phyloP scores from a whole-genome alignment of 768 basidiomycete species.

The Phanerochaete carnosa region DNA sequence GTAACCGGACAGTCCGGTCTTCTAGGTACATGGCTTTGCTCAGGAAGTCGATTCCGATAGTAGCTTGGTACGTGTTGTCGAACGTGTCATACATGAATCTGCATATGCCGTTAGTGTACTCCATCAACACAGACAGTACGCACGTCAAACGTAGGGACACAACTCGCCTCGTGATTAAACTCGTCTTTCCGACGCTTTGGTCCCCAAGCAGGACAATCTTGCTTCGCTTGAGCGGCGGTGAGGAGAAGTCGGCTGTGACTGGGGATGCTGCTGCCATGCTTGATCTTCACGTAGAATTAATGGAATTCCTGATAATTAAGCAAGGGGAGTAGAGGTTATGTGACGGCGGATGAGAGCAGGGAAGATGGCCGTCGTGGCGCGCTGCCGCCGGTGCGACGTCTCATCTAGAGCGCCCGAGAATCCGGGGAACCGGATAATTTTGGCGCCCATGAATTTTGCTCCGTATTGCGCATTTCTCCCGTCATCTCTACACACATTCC shows the following conservation, averaged over 20 bases:
- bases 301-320: neutral
- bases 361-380: neutral
- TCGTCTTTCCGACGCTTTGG: slow-evolving; percentile 98
- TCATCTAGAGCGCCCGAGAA: neutral
- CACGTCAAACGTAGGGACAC: neutral
- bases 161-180: slow-evolving; percentile 88
- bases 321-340: neutral
- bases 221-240: slow-evolving; percentile 88
- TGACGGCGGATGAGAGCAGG: neutral
- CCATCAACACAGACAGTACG: neutral
- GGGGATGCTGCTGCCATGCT: slow-evolving; percentile 48
- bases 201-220: slow-evolving; percentile 96
- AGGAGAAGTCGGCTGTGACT: slow-evolving; percentile 78
- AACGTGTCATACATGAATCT: slow-evolving; percentile 99
- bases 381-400: neutral
- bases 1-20: slow-evolving; percentile 94
- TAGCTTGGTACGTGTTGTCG: slow-evolving; percentile 98
- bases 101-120: neutral
- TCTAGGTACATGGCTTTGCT: slow-evolving; percentile 99
- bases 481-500: neutral
- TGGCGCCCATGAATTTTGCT: slow-evolving; percentile 3
- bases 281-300: neutral
- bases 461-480: neutral
- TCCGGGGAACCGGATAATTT: slow-evolving; percentile 7
- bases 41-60: slow-evolving; percentile 98